Evolutionary conservation across 2,329 filamentous ascomycete genomes (phyloP), one percentile per base, ranked within the genome.

Genomic region (Fusarium caatingaense): DNA sequence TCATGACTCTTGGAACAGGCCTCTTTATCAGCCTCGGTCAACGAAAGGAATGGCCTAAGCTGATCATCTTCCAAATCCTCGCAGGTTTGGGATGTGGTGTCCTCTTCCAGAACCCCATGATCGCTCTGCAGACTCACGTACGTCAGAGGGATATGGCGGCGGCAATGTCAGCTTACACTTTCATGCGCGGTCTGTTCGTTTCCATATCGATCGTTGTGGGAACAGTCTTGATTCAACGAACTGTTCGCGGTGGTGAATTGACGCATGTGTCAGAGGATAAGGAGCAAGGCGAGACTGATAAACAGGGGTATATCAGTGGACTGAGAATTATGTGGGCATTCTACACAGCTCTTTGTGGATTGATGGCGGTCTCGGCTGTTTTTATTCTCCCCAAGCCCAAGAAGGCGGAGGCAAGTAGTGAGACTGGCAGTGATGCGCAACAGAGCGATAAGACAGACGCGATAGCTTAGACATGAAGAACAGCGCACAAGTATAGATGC

Each of bases 171-270:
- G 89, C 89, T 0, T 90, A 91, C 62, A 83, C 85, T 3, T 92
- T 92, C 73, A 83, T 90, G 11, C 88, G 91, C 23, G 91, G 91
- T 66, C 82, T 94, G 2, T 89, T 88, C 11, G 91, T 89, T 0
- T 86, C 89, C 2, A 85, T 89, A 13, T 89, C 88, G 0, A 86
- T 93, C 51, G 91, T 93, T 3, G 83, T 93, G 30, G 92, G 92
- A 37, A 89, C 91, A 13, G 91, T 93, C 28, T 84, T 94, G 27
- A 94, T 94, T 80, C 89, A 93, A 18, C 58, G 72, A 4, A 64
- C 60, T 12, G 57, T 74, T 11, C 59, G 62, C 5, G 57, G 60
- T 13, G 72, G 64, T 5, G 66, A 60, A 18, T 42, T 74, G 44
- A 72, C 71, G 3, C 46, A 67, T 10, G 61, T 66, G 9, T 63